Evolutionary conservation across 371 early-diverging fungal genomes (phyloP), one percentile per base, ranked within the genome.

Genomic region (Scutellospora calospora): DNA sequence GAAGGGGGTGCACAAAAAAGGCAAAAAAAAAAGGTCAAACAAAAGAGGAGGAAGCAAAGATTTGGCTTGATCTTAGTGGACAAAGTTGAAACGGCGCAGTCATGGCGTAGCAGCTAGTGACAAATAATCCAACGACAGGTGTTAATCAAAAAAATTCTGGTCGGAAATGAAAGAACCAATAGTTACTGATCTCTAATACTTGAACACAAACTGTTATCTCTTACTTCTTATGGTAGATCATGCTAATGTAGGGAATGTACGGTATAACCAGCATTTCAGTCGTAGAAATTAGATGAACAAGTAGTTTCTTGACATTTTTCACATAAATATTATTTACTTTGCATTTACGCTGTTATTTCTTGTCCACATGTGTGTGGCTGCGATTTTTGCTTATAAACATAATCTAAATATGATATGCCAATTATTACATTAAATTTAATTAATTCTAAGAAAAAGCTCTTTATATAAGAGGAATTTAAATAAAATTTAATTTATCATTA

Each of bases 61-160:
- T 69, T 69, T 45, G 72, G 72, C 72, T 29, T 72, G 52, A 72
- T 72, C 20, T 72, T 72, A 72, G 72, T 72, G 72, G 72, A 51
- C 51, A 14, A 45, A 16, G 18, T 29, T 51, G 5, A 31, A 16
- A 52, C 16, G 49, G 72, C 72, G 72, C 52, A 72, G 52, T 29
- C 16, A 29, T 62, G 25, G 31, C 25, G 52, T 52, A 38, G 33
- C n/a, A 35, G n/a, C 20, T 35, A 38, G 35, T 20, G 45, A 68
- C 65, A 65, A 65, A 65, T 65, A 68, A 68, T n/a, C 41, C 22
- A 33, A 22, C 35, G 41, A 38, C 41, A 68, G 69, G 41, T 68
- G 68, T n/a, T 38, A 16, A 35, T 35, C 38, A 68, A 45, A 11
- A n/a, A n/a, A n/a, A n/a, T n/a, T n/a, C 22, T 22, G 22, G 27